Evolutionary conservation across 148 eudicot species (phyloP).

Genomic region (Rhododendron henanense): DNA sequence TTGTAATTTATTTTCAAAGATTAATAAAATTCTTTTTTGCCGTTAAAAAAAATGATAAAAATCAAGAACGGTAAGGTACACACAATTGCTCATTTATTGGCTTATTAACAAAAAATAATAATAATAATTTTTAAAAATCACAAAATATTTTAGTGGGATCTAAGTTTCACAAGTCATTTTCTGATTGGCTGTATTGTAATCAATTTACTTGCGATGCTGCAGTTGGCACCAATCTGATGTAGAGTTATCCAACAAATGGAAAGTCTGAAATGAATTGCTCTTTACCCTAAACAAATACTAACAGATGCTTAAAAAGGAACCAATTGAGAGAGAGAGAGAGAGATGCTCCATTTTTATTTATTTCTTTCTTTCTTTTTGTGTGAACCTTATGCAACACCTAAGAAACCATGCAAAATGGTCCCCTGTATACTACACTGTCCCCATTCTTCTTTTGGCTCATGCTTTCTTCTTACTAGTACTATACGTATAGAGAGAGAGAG

Average conservation of each 20-base stretch:
- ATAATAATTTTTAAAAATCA: not conserved
- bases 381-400: conserved; percentile 16
- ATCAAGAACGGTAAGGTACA: not conserved
- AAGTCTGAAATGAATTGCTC: conserved; percentile 1
- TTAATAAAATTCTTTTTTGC: no score
- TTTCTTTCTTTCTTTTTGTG: not conserved
- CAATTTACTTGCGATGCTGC: not conserved
- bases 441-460: conserved; percentile 14
- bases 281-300: not conserved
- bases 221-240: conserved; percentile 5
- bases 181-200: conserved; percentile 3
- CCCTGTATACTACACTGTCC: not conserved
- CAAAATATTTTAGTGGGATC: not conserved
- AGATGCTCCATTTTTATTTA: not conserved
- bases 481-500: not conserved
- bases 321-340: not conserved
- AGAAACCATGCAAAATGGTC: conserved; percentile 19
- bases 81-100: not conserved
- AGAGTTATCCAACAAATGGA: conserved; percentile 14
- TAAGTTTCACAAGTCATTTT: conserved; percentile 2
- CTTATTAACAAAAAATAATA: no score
- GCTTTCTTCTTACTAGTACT: not conserved
- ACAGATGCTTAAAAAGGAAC: conserved; percentile 7
- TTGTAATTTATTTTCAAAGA: no score
- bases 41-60: no score